These are phyloP conservation scores for Linnemannia hyalina DNA, from an alignment of 192 early-diverging fungal genomes.

Conservation along the genomic window DNA sequence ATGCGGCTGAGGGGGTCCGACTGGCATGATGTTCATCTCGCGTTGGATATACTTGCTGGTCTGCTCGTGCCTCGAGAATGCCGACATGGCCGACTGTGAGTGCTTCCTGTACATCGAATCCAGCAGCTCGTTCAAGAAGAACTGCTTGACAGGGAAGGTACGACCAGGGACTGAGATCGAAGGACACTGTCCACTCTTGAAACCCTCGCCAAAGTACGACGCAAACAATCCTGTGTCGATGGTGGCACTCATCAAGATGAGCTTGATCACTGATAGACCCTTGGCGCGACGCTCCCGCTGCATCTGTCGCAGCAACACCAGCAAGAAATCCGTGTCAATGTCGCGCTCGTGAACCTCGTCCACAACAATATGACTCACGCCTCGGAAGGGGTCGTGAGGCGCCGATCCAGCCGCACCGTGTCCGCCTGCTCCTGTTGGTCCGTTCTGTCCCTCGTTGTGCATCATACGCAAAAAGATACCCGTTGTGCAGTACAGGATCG, in stretches of 20 bases:
- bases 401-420: conserved; percentile 18
- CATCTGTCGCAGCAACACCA: conserved; percentile 60
- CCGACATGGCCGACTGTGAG: conserved; percentile 20
- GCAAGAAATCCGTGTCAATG: conserved; percentile 62
- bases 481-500: conserved; percentile 74
- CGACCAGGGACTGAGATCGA: conserved; percentile 70
- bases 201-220: conserved; percentile 62
- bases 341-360: conserved; percentile 69
- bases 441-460: conserved; percentile 51
- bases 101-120: conserved; percentile 38
- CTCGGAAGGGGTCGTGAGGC: conserved; percentile 64
- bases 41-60: conserved; percentile 58
- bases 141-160: conserved; percentile 70
- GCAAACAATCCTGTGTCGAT: conserved; percentile 64
- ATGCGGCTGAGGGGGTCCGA: conserved; percentile 30
- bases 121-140: conserved; percentile 71
- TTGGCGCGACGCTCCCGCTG: conserved; percentile 61
- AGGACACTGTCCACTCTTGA: conserved; percentile 62
- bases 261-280: conserved; percentile 55
- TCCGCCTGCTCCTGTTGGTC: background rate
- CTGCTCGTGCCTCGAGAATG: conserved; percentile 50
- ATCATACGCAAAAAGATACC: conserved; percentile 77
- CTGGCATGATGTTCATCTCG: conserved; percentile 50
- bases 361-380: conserved; percentile 69
- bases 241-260: conserved; percentile 69